Conservation (phyloP, 169 alveolate species). For the Pseudocohnilembus persalinus region DNA sequence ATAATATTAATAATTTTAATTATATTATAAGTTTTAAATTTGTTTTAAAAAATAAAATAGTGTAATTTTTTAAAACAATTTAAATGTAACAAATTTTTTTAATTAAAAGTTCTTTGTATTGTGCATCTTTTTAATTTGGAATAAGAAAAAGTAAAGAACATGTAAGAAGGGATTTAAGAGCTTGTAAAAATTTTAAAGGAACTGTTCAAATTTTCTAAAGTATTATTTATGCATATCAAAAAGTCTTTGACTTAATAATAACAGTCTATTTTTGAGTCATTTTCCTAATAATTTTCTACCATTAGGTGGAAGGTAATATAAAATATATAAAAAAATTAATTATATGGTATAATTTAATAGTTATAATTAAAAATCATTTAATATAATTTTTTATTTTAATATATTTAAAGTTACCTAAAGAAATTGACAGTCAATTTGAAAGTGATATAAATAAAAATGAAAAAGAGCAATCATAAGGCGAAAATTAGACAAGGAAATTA, state of each 20-base stretch:
- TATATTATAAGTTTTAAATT: too few species aligned
- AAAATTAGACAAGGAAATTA: neutral
- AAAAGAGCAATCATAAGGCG: neutral
- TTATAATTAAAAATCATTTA: too few species aligned
- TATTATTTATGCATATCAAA: conserved; percentile 12
- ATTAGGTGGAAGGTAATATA: conserved; percentile 31
- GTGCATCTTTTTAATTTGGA: conserved; percentile 13
- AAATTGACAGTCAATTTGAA: conserved; percentile 13
- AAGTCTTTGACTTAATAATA: conserved; percentile 1
- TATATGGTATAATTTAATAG: too few species aligned
- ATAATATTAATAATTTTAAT: too few species aligned
- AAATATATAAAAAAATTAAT: too few species aligned
- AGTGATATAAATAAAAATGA: conserved; percentile 15
- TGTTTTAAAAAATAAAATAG: too few species aligned
- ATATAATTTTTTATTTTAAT: too few species aligned
- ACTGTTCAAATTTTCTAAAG: conserved; percentile 3
- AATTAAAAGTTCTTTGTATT: neutral
- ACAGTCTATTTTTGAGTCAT: conserved; percentile 7
- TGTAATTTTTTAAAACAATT: too few species aligned
- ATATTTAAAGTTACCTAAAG: conserved; percentile 24
- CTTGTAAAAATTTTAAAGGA: conserved; percentile 16
- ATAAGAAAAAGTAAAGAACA: conserved; percentile 4
- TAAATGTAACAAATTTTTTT: too few species aligned
- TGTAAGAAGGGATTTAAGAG: conserved; percentile 6
- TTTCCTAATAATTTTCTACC: neutral